Base-by-base conservation (phyloP, 2,329 filamentous ascomycete genomes). In the Lachnellula subtilissima region DNA sequence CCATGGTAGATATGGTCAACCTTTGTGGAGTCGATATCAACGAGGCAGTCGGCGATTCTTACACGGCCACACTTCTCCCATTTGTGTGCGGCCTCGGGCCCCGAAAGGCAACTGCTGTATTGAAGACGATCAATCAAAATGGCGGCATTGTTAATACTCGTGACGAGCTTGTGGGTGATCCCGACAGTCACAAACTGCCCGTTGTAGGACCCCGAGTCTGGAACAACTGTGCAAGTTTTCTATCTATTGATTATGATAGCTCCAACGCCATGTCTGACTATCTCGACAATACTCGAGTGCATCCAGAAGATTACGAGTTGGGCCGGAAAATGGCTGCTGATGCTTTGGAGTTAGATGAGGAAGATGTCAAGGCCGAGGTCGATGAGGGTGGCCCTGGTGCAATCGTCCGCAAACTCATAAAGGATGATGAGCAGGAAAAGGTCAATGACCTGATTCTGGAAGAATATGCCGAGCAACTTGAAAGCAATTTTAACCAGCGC, bases 241-340 rank as follows among this genome's bases (percentile, higher is more conserved):
- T 99, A 37, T 95, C 85, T 69, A 89, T 99, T 58, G 86, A 89
- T 53, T 97, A 91, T 68, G 92, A 97, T 62, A 80, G 84, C n/a
- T 85, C 86, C 14, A 91, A 90, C 65, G 81, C 86, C 1, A 82
- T 88, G 14, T 90, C 92, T 0, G 94, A 99, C 70, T 96, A 95
- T 56, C 80, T 99, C 25, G 94, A 99, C 73, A 96, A 94, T 70
- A 99, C 94, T 48, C 89, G 94, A 76, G 91, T 99, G 17, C 94
- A 99, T 68, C 94, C 94, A 1, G 94, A 99, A 76, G 94, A 99
- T 70, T 99, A 99, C 72, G 94, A 99, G 65, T 86, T 99, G 59
- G 94, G 91, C 49, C 89, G 93, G 65, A 99, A 99, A 75, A 97
- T 99, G 87, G 94, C 94, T 19, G 94, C 94, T 3, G 94, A 99